phyloP scores from a whole-genome alignment of 495 filamentous ascomycete species.

The Podospora conica region DNA sequence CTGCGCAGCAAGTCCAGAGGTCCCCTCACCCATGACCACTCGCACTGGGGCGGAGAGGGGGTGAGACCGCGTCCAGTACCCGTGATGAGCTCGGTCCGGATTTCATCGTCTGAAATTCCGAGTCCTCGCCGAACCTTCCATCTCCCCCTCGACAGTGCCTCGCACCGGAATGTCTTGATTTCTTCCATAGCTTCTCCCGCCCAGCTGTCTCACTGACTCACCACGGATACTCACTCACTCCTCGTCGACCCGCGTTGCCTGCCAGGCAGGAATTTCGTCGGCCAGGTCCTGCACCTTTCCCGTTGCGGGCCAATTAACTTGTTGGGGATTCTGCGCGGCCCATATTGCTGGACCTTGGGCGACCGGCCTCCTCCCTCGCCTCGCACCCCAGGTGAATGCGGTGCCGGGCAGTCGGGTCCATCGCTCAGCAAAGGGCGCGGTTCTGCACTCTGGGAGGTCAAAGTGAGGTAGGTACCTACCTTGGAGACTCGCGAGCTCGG shows the following conservation, averaged over 20 bases:
- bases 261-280: too few relatives aligned
- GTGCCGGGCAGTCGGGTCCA: neutral
- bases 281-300: neutral
- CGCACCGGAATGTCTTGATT: neutral
- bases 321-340: neutral
- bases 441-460: too few relatives aligned
- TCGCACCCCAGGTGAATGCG: neutral
- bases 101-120: neutral
- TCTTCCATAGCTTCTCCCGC: neutral
- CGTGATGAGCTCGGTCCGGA: neutral
- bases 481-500: too few relatives aligned
- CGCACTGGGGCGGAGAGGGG: neutral
- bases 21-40: neutral
- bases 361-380: neutral
- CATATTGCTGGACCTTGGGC: neutral
- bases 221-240: neutral
- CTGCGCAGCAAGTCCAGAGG: neutral
- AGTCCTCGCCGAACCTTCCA: neutral
- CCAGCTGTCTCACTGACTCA: neutral
- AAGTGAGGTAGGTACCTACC: too few relatives aligned
- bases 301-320: neutral
- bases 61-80: neutral
- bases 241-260: neutral
- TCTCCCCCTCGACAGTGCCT: neutral
- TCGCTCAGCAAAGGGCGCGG: neutral